A percentile compares a stretch with the other conserved stretches of the same genome.
phyloP scores from a whole-genome alignment of 257 asterid genomes.

The Cordia subcordata region DNA sequence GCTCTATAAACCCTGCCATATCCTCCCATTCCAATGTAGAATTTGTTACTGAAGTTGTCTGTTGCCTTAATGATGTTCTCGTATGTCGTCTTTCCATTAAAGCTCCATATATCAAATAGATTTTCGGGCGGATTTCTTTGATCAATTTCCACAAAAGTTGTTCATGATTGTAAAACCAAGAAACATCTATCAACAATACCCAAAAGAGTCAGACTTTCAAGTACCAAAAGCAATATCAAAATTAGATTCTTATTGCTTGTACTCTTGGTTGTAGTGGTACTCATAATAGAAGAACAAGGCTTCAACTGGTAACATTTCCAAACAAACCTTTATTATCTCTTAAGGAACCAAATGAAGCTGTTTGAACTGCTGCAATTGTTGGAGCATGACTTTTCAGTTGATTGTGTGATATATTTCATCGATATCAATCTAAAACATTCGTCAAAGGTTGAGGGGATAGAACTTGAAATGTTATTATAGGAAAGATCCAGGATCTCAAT shows the following conservation, averaged over 20 bases:
- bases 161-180: background rate
- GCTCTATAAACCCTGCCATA: constrained; percentile 31
- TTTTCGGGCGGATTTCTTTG: constrained; percentile 1
- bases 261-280: background rate
- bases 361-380: constrained; percentile 18
- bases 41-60: constrained; percentile 12
- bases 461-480: constrained; percentile 35
- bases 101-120: constrained; percentile 17
- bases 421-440: constrained; percentile 10
- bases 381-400: constrained; percentile 39
- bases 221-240: constrained; percentile 7
- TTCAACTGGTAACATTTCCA: constrained; percentile 26
- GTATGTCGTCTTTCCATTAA: constrained; percentile 24
- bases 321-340: constrained; percentile 30
- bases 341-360: constrained; percentile 18
- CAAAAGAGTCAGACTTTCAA: constrained; percentile 15
- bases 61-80: constrained; percentile 27
- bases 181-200: constrained; percentile 8
- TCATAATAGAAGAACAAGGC: constrained; percentile 15
- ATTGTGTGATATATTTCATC: constrained; percentile 34
- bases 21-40: constrained; percentile 34
- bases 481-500: constrained; percentile 28
- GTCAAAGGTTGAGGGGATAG: constrained; percentile 20
- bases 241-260: background rate
- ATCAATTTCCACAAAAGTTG: background rate